Evolutionary conservation across 2,329 filamentous ascomycete species (phyloP).

Genomic region (Sordariomycetes sp.): DNA sequence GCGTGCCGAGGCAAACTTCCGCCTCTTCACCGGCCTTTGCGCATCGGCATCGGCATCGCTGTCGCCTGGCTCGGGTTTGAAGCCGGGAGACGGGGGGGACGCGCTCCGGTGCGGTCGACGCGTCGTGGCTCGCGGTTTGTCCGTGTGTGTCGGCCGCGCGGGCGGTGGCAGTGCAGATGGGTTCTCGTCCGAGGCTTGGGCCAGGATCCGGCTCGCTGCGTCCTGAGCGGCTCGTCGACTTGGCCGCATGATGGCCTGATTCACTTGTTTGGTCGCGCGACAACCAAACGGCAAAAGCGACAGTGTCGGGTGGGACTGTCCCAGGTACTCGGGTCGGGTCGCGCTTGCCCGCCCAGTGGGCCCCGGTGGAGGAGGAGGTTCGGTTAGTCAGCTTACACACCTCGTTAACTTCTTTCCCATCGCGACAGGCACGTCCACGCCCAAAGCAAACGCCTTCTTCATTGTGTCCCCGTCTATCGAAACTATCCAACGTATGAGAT

Average conservation of each 20-base stretch:
- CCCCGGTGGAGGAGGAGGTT: no score
- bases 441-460: no score
- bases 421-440: no score
- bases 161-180: neutral
- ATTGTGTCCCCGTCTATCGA: no score
- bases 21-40: neutral
- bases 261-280: neutral
- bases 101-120: neutral
- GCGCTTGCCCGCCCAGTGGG: neutral
- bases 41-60: neutral
- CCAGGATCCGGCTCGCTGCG: slow-evolving; percentile 1
- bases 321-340: neutral
- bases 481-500: no score
- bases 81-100: neutral
- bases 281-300: no score
- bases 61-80: neutral
- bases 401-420: no score
- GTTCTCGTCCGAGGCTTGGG: neutral
- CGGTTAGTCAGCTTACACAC: no score
- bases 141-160: neutral
- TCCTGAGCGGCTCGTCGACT: neutral
- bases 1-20: neutral
- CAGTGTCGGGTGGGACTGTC: neutral
- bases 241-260: neutral
- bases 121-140: neutral